Conservation (phyloP, 345 rosid genomes). For the Capsella bursapastoris region DNA sequence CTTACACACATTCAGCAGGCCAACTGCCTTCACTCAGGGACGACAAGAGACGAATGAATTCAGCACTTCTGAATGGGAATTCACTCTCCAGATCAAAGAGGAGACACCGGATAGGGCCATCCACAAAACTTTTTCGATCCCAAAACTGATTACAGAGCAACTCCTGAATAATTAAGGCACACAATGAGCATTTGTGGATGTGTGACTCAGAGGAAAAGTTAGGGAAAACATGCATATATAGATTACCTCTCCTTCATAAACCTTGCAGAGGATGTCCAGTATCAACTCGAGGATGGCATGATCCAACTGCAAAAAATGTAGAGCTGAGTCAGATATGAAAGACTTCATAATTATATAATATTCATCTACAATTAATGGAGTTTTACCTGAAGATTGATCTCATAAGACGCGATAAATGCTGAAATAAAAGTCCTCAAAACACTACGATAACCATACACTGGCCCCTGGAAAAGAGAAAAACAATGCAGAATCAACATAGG, state of each 20-base stretch:
- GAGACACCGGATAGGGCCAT: constrained; percentile 95
- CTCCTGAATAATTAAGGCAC: constrained; percentile 60
- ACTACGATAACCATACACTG: constrained; percentile 76
- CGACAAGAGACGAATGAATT: constrained; percentile 76
- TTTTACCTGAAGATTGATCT: constrained; percentile 81
- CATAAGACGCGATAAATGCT: constrained; percentile 94
- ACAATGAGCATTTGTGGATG: constrained; percentile 41
- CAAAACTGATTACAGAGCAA: constrained; percentile 96
- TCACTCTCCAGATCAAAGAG: constrained; percentile 87
- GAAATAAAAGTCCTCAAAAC: constrained; percentile 88
- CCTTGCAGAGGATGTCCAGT: constrained; percentile 83
- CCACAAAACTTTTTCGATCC: constrained; percentile 88
- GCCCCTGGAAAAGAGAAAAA: constrained; percentile 56
- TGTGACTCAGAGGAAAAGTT: constrained; percentile 15
- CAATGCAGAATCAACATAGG: constrained; percentile 18
- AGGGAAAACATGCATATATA: constrained; percentile 36
- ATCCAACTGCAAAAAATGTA: constrained; percentile 61
- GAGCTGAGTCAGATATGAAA: constrained; percentile 28
- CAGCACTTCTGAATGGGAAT: constrained; percentile 80
- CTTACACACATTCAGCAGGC: constrained; percentile 99
- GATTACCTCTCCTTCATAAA: constrained; percentile 86
- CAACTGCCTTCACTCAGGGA: constrained; percentile 93
- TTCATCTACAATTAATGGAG: constrained; percentile 1
- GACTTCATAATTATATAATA: constrained; percentile 3
- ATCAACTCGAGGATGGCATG: constrained; percentile 71